Conservation (phyloP, 139 green algal genomes). For the Chlamydomonas sp. region DNA sequence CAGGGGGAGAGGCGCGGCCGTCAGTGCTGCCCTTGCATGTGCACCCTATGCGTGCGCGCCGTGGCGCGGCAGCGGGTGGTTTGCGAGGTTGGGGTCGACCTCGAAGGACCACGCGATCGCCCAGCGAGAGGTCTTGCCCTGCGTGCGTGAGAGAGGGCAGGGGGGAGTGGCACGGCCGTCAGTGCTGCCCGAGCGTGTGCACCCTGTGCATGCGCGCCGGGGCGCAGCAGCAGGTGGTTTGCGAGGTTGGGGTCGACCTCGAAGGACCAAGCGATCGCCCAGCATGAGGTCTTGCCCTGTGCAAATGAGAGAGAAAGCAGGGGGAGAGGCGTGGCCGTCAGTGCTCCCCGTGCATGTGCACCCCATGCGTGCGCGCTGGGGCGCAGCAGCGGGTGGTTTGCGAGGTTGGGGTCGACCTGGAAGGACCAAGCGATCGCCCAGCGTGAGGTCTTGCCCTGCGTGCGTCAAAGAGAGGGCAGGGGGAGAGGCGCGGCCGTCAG, state of each 20-base stretch:
- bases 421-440: conserved; percentile 89
- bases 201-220: no score
- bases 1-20: neutral
- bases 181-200: no score
- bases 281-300: conserved; percentile 75
- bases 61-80: conserved; percentile 42
- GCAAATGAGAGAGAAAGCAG: neutral
- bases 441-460: conserved; percentile 69
- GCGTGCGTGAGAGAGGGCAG: no score
- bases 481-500: neutral
- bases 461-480: neutral
- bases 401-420: conserved; percentile 37
- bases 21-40: no score
- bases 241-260: no score
- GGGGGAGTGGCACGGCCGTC: no score
- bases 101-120: conserved; percentile 81
- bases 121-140: conserved; percentile 81
- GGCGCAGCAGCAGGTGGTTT: no score
- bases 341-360: neutral
- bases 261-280: conserved; percentile 85
- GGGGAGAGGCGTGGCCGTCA: neutral
- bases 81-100: conserved; percentile 38
- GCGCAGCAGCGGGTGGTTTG: conserved; percentile 40
- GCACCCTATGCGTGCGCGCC: no score
- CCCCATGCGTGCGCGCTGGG: no score